Evolutionary conservation across 2,329 filamentous ascomycete species (phyloP).

Genomic region (Apiospora hydei): DNA sequence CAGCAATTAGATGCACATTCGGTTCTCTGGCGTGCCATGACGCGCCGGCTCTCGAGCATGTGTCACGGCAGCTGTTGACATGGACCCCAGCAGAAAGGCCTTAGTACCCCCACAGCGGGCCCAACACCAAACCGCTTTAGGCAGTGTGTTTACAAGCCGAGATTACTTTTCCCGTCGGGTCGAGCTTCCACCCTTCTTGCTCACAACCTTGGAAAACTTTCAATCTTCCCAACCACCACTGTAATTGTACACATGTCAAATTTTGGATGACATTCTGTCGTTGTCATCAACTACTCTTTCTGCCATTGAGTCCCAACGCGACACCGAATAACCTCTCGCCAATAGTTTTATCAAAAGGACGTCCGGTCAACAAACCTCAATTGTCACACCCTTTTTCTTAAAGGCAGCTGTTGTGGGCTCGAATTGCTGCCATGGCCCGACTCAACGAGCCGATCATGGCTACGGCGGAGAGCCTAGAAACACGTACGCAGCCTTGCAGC

Average conservation of each 20-base stretch:
- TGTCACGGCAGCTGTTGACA: constrained; percentile 17
- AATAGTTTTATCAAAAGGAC: background rate
- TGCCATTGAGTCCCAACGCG: constrained; percentile 28
- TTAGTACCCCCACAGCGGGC: constrained; percentile 19
- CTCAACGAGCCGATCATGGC: constrained; percentile 77
- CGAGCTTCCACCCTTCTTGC: constrained; percentile 6
- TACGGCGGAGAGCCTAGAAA: constrained; percentile 74
- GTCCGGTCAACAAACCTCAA: background rate
- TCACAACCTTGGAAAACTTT: constrained; percentile 16
- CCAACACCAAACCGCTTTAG: constrained; percentile 25
- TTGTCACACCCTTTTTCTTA: background rate
- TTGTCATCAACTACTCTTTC: constrained; percentile 22
- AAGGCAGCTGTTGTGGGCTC: constrained; percentile 38
- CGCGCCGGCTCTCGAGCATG: constrained; percentile 8
- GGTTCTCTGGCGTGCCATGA: background rate
- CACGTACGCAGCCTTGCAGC: constrained; percentile 61
- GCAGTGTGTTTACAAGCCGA: constrained; percentile 29
- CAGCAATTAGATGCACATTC: background rate
- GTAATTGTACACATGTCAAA: background rate
- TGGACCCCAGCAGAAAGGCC: background rate
- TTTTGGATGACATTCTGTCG: constrained; percentile 6
- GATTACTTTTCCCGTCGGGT: background rate
- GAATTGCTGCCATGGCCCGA: constrained; percentile 70
- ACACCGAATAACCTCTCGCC: constrained; percentile 6
- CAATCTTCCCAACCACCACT: constrained; percentile 15